A percentile compares a stretch with the other conserved stretches of the same genome.
phyloP scores from a whole-genome alignment of 805 yeast species.

The Spencermartinsiella europaea region DNA sequence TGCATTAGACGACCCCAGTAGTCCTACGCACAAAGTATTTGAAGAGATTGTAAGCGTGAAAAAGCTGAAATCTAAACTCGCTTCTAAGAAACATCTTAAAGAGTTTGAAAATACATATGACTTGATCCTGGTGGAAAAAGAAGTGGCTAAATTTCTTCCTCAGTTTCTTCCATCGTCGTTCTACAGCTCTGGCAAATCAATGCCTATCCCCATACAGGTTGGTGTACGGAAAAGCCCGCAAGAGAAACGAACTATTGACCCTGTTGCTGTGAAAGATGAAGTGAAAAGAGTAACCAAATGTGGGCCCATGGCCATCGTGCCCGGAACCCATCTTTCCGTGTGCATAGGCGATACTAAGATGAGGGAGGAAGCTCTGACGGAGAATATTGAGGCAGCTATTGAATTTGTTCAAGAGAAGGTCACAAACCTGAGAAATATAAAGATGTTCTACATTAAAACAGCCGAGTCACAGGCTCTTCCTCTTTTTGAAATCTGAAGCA shows the following conservation, averaged over 20 bases:
- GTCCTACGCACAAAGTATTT: slow-evolving; percentile 57
- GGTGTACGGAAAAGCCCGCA: slow-evolving; percentile 21
- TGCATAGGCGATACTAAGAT: slow-evolving; percentile 54
- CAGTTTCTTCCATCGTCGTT: slow-evolving; percentile 54
- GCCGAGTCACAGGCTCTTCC: slow-evolving; percentile 65
- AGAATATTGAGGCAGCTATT: slow-evolving; percentile 49
- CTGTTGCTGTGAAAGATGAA: slow-evolving; percentile 59
- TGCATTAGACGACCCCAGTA: slow-evolving; percentile 41
- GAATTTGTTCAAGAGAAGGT: slow-evolving; percentile 42
- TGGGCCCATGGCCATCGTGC: slow-evolving; percentile 56
- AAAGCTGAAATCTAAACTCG: slow-evolving; percentile 45
- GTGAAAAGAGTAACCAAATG: slow-evolving; percentile 58
- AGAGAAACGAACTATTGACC: slow-evolving; percentile 43
- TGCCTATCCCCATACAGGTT: slow-evolving; percentile 53
- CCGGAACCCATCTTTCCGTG: slow-evolving; percentile 56
- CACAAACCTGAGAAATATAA: slow-evolving; percentile 50
- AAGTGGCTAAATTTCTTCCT: slow-evolving; percentile 59
- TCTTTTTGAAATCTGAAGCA: slow-evolving; percentile 3
- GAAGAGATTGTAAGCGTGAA: slow-evolving; percentile 56
- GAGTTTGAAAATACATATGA: slow-evolving; percentile 47
- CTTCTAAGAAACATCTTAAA: slow-evolving; percentile 43
- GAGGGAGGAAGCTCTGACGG: slow-evolving; percentile 39
- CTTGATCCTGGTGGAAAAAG: slow-evolving; percentile 60
- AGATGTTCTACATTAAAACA: slow-evolving; percentile 56
- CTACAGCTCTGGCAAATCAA: slow-evolving; percentile 56